phyloP scores from a whole-genome alignment of 768 basidiomycete species.

The Pulveroboletus sp. region DNA sequence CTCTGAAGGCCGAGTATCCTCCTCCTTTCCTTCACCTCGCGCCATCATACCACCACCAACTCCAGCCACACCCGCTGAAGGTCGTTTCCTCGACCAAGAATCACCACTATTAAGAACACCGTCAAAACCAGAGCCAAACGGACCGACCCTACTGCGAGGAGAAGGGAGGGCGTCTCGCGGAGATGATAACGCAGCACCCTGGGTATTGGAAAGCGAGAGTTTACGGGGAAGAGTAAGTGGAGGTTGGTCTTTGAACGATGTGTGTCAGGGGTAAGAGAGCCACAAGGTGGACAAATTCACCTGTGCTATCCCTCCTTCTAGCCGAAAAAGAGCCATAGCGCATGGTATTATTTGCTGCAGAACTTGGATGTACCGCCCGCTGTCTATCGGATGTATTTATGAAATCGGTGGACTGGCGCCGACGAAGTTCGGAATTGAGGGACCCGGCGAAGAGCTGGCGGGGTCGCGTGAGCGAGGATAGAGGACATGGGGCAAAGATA shows the following conservation, averaged over 20 bases:
- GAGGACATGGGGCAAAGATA: constrained; percentile 1
- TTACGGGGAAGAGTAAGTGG: constrained; percentile 59
- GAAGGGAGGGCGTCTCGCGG: constrained; percentile 64
- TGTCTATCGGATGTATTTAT: constrained; percentile 64
- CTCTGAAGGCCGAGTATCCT: constrained; percentile 41
- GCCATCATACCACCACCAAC: constrained; percentile 30
- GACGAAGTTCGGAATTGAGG: constrained; percentile 85
- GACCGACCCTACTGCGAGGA: constrained; percentile 59
- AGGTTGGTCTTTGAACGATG: constrained; percentile 50
- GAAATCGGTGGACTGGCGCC: constrained; percentile 77
- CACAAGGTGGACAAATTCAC: constrained; percentile 32
- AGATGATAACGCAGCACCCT: constrained; percentile 45
- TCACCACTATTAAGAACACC: constrained; percentile 68
- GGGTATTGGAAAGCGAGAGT: constrained; percentile 63
- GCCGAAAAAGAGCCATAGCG: constrained; percentile 57
- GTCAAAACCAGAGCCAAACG: constrained; percentile 62
- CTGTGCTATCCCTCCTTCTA: constrained; percentile 69
- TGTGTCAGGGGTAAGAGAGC: constrained; percentile 6
- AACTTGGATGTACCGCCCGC: constrained; percentile 50
- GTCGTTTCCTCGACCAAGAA: constrained; percentile 66
- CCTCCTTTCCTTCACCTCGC: constrained; percentile 41
- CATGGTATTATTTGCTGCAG: constrained; percentile 51
- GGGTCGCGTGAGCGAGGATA: constrained; percentile 27
- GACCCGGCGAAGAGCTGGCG: constrained; percentile 71
- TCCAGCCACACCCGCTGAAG: constrained; percentile 55